These are phyloP conservation scores for Penicillium crystallinum DNA, from an alignment of 495 filamentous ascomycete species.

Conservation along the genomic window DNA sequence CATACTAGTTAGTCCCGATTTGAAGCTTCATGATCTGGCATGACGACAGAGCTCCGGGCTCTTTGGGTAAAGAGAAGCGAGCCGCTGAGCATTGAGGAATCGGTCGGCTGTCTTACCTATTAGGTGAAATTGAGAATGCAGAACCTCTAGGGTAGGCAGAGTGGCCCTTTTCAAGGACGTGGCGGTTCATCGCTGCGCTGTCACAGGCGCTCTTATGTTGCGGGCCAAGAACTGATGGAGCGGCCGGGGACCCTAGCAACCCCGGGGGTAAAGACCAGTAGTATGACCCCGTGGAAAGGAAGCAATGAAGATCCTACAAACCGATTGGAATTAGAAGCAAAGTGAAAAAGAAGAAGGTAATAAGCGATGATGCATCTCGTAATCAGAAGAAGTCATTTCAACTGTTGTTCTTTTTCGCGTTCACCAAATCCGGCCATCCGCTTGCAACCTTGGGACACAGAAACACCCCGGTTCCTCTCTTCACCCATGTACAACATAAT, in stretches of 20 bases:
- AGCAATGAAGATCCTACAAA: not conserved
- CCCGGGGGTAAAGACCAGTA: not conserved
- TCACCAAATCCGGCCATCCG: conserved; percentile 25
- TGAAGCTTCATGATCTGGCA: not conserved
- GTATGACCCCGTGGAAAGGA: not conserved
- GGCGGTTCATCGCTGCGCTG: conserved; percentile 47
- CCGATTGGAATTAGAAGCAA: not conserved
- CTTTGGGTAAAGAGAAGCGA: conserved; percentile 2
- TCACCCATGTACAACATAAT: too few species aligned
- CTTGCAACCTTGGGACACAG: conserved; percentile 13
- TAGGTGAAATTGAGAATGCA: conserved; percentile 83
- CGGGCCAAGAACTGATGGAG: conserved; percentile 10
- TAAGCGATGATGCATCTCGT: not conserved
- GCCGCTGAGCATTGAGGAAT: not conserved
- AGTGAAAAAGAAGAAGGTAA: not conserved
- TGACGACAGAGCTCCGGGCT: conserved; percentile 2
- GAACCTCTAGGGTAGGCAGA: conserved; percentile 56
- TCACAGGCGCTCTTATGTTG: conserved; percentile 20
- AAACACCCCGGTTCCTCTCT: not conserved
- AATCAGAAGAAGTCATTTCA: not conserved
- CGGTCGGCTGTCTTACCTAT: conserved; percentile 55
- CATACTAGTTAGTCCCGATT: conserved; percentile 4
- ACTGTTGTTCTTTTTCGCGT: not conserved
- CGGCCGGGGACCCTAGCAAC: not conserved
- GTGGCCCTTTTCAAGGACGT: conserved; percentile 75